A percentile compares a stretch with the other conserved stretches of the same genome.
Evolutionary conservation across 2,329 filamentous ascomycete genomes (phyloP).

Genomic region (Phyllachora maydis): DNA sequence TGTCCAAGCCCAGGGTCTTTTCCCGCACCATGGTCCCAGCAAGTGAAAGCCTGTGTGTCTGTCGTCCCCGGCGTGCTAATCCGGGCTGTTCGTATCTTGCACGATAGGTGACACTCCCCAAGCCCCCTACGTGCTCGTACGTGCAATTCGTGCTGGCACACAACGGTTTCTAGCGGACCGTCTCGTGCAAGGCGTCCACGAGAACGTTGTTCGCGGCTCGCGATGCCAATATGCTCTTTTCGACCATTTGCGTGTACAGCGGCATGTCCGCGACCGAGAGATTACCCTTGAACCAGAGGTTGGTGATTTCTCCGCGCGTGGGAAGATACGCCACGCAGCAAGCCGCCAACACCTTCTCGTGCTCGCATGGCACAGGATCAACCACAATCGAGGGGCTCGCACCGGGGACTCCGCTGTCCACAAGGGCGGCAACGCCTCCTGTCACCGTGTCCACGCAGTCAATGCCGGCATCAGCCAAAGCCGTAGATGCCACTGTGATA

Average conservation of each 20-base stretch:
- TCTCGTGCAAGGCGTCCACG: conserved; percentile 16
- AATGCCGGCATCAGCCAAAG: conserved; percentile 84
- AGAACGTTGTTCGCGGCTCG: conserved; percentile 20
- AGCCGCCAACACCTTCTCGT: conserved; percentile 55
- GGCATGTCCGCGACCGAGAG: conserved; percentile 20
- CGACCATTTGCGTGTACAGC: conserved; percentile 18
- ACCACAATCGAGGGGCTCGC: conserved; percentile 33
- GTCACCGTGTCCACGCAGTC: conserved; percentile 84
- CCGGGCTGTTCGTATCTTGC: too few species aligned
- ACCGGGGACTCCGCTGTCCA: conserved; percentile 16
- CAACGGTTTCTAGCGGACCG: too few species aligned
- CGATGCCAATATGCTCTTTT: conserved; percentile 19
- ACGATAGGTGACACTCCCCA: too few species aligned
- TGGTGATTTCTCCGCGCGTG: conserved; percentile 73
- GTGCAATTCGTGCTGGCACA: too few species aligned
- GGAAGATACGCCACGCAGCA: conserved; percentile 85
- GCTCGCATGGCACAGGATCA: conserved; percentile 68
- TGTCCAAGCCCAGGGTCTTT: too few species aligned
- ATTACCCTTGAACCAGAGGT: conserved; percentile 78
- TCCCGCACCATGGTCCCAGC: too few species aligned
- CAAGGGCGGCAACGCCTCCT: conserved; percentile 72
- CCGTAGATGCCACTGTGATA: conserved; percentile 83
- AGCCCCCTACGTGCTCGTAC: too few species aligned
- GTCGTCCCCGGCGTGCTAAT: too few species aligned
- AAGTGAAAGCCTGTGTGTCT: too few species aligned